Conservation (phyloP, 2,329 filamentous ascomycete species). For the Cladophialophora carrionii region DNA sequence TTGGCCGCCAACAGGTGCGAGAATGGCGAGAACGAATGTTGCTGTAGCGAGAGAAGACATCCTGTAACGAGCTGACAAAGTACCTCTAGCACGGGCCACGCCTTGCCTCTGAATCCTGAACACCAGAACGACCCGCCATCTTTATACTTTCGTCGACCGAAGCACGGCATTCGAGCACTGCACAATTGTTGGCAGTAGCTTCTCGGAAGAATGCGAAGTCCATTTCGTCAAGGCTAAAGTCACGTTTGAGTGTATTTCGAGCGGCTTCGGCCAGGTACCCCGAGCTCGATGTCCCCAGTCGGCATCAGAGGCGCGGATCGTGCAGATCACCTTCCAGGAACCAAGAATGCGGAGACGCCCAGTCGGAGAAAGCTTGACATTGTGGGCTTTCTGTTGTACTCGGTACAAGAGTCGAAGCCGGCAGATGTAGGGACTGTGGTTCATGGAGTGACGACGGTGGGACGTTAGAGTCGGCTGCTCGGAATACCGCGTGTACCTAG, state of each 20-base stretch:
- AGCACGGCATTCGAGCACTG: not conserved
- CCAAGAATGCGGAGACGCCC: not conserved
- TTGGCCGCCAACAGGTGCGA: slow-evolving; percentile 1
- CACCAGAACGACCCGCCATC: not conserved
- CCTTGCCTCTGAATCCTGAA: not conserved
- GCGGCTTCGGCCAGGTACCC: not conserved
- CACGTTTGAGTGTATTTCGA: not conserved
- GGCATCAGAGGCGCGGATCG: slow-evolving; percentile 2
- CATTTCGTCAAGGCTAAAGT: slow-evolving; percentile 3
- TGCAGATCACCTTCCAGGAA: not conserved
- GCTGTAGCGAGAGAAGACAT: not conserved
- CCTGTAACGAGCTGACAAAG: not conserved
- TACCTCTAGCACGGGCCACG: not conserved
- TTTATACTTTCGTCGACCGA: slow-evolving; percentile 3
- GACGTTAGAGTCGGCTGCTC: not conserved
- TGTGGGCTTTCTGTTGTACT: not conserved
- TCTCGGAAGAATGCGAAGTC: not conserved
- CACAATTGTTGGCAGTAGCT: not conserved
- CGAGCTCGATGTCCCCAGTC: not conserved
- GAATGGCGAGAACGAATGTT: slow-evolving; percentile 1
- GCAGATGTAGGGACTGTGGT: slow-evolving; percentile 2
- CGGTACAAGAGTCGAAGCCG: not conserved
- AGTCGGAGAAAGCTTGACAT: not conserved
- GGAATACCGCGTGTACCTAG: not conserved
- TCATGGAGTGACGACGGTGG: not conserved